Conservation (phyloP, 2,329 filamentous ascomycete genomes). For the Colletotrichum musae region DNA sequence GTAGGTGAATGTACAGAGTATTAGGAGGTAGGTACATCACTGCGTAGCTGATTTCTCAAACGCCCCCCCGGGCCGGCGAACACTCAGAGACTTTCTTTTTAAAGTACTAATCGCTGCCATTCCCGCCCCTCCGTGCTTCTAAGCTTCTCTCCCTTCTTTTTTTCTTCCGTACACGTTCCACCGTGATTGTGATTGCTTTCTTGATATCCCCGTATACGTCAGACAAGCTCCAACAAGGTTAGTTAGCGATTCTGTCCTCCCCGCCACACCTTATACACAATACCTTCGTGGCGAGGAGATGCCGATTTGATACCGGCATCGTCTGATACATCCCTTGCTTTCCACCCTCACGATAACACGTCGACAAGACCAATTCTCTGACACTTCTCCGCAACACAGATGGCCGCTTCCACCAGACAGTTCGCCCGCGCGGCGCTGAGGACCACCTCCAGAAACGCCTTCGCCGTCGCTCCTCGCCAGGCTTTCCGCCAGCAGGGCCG, state of each 20-base stretch:
- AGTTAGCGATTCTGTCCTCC: not conserved
- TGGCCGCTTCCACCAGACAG: slow-evolving; percentile 52
- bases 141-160: slow-evolving; percentile 7
- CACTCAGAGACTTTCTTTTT: slow-evolving; percentile 27
- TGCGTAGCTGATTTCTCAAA: slow-evolving; percentile 29
- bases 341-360: not conserved
- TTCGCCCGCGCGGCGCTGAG: slow-evolving; percentile 72
- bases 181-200: slow-evolving; percentile 16
- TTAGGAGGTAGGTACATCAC: too few species aligned
- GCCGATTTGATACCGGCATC: slow-evolving; percentile 12
- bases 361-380: not conserved
- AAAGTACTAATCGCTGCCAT: slow-evolving; percentile 17
- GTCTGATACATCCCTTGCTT: slow-evolving; percentile 10
- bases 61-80: slow-evolving; percentile 34
- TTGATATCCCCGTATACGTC: slow-evolving; percentile 12
- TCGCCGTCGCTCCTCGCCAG: slow-evolving; percentile 73
- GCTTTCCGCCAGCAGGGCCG: slow-evolving; percentile 81
- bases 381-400: slow-evolving; percentile 12
- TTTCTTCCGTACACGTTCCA: slow-evolving; percentile 4
- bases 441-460: slow-evolving; percentile 70
- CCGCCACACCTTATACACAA: slow-evolving; percentile 18
- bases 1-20: too few species aligned
- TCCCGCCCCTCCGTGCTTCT: not conserved
- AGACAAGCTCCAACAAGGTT: slow-evolving; percentile 30
- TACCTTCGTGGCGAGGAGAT: slow-evolving; percentile 25